phyloP scores from a whole-genome alignment of 371 early-diverging fungal genomes.

The Saksenaea oblongispora region DNA sequence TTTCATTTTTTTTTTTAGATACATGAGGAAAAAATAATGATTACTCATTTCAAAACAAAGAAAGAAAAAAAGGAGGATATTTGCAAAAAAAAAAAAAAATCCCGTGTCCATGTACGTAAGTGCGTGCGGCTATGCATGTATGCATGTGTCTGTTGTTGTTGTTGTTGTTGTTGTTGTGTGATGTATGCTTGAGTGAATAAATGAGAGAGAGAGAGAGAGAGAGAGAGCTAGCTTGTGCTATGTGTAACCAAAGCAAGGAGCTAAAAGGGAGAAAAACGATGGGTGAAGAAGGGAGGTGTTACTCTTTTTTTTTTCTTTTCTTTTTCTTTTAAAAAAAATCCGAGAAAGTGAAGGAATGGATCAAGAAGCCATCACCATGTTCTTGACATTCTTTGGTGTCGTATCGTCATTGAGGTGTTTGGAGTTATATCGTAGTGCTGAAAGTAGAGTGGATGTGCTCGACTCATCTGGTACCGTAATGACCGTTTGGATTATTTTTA shows the following conservation, averaged over 20 bases:
- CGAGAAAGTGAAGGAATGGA: background rate
- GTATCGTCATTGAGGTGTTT: conserved; percentile 81
- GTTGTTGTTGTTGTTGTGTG: too few relatives aligned
- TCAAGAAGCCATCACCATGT: conserved; percentile 50
- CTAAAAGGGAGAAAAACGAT: background rate
- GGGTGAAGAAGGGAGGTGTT: background rate
- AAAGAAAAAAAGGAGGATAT: background rate
- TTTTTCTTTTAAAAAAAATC: background rate
- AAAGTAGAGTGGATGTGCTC: conserved; percentile 69
- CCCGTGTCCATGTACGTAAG: too few relatives aligned
- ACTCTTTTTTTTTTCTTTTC: background rate
- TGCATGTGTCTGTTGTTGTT: too few relatives aligned
- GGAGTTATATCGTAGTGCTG: conserved; percentile 78
- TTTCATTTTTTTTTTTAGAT: background rate
- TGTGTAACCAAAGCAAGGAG: background rate
- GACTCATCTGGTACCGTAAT: conserved; percentile 34
- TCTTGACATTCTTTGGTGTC: conserved; percentile 77
- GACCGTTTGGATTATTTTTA: conserved; percentile 72
- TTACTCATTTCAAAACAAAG: background rate
- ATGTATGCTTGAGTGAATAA: too few relatives aligned
- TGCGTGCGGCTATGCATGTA: too few relatives aligned
- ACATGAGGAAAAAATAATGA: background rate
- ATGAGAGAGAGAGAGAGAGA: too few relatives aligned
- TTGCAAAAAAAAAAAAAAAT: background rate
- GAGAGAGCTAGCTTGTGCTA: too few relatives aligned